Evolutionary conservation across 1,139 yeast genomes (phyloP).

Genomic region (Sporopachydermia cereana): DNA sequence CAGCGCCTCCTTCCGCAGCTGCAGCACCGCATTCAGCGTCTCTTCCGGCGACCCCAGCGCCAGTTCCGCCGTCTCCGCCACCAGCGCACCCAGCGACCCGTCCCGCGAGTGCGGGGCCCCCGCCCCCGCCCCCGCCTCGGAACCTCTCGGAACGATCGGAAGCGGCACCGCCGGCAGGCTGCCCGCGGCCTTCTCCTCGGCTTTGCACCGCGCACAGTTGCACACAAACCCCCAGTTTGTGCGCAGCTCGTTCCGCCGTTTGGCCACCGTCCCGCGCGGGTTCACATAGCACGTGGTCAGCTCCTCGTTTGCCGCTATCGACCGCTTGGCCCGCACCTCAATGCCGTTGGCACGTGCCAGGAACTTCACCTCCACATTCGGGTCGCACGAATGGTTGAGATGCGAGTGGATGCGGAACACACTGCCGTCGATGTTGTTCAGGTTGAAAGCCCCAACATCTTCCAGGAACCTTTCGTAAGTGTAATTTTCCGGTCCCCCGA

Average conservation of each 20-base stretch:
- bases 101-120: no score
- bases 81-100: no score
- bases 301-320: constrained; percentile 55
- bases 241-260: constrained; percentile 55
- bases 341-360: constrained; percentile 41
- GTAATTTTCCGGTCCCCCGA: constrained; percentile 22
- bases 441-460: constrained; percentile 61
- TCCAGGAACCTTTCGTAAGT: constrained; percentile 44
- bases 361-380: constrained; percentile 50
- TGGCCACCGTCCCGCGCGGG: constrained; percentile 48
- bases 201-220: constrained; percentile 51
- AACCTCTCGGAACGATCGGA: neutral
- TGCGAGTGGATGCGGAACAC: constrained; percentile 55
- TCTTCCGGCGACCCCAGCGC: neutral
- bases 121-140: neutral
- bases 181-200: constrained; percentile 37
- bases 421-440: constrained; percentile 59
- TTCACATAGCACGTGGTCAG: constrained; percentile 60
- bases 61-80: neutral
- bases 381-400: constrained; percentile 67
- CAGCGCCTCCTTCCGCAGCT: neutral
- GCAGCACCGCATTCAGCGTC: neutral
- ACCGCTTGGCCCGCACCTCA: constrained; percentile 46
- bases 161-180: no score
- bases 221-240: constrained; percentile 85